phyloP scores from a whole-genome alignment of 306 rosid species.

The Trifolium pratense region DNA sequence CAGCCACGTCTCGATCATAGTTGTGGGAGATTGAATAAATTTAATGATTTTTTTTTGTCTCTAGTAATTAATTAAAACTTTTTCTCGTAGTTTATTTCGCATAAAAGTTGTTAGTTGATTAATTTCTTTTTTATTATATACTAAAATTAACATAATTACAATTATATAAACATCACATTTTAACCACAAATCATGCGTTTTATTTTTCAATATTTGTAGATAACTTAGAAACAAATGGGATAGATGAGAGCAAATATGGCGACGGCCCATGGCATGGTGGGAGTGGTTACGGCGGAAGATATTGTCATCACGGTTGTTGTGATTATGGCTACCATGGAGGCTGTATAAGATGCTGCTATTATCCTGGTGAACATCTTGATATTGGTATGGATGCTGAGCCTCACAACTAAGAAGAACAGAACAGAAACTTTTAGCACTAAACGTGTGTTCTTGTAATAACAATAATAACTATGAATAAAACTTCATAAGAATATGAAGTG shows the following conservation, averaged over 20 bases:
- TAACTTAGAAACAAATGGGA: not conserved
- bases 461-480: constrained; percentile 15
- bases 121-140: too few species aligned
- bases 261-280: not conserved
- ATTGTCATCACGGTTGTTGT: constrained; percentile 29
- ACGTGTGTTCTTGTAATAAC: not conserved
- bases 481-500: constrained; percentile 5
- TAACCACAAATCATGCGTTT: not conserved
- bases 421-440: not conserved
- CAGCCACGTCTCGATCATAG: too few species aligned
- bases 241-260: constrained; percentile 1
- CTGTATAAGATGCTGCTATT: constrained; percentile 12
- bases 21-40: too few species aligned
- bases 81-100: too few species aligned
- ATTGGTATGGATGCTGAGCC: not conserved
- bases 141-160: too few species aligned
- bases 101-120: too few species aligned
- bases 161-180: not conserved
- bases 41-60: too few species aligned
- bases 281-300: not conserved
- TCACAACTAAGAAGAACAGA: constrained; percentile 3
- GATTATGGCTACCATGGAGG: constrained; percentile 13
- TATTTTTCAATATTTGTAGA: not conserved
- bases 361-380: not conserved
- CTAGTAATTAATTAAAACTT: too few species aligned